Conservation (phyloP, 225 moss, liverwort and hornwort species). For the Bryoerythrophyllum caledonicum region DNA sequence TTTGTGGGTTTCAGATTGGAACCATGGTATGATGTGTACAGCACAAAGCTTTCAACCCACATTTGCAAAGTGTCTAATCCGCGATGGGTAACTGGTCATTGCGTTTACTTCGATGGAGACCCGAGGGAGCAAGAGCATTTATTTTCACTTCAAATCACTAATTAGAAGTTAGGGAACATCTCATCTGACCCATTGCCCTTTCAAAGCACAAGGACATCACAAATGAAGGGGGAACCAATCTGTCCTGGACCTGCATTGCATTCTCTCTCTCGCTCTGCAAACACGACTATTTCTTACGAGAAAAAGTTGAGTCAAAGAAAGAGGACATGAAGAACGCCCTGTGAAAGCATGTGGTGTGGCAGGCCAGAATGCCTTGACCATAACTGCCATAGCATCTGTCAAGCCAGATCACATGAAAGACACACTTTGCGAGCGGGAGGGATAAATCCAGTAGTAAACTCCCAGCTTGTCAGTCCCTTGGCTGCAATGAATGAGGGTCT, state of each 20-base stretch:
- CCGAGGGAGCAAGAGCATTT: background rate
- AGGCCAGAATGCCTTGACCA: slow-evolving; percentile 23
- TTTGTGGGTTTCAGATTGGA: background rate
- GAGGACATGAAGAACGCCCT: slow-evolving; percentile 7
- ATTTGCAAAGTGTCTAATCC: too few relatives aligned
- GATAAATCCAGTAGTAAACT: background rate
- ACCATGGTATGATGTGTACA: slow-evolving; percentile 17
- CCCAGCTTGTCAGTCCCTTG: slow-evolving; percentile 12
- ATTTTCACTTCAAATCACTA: background rate
- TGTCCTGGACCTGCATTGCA: background rate
- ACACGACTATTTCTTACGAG: slow-evolving; percentile 3
- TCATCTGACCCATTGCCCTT: background rate
- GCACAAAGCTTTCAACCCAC: background rate
- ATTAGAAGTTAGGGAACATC: background rate
- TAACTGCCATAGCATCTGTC: slow-evolving; percentile 31
- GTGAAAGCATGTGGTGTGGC: slow-evolving; percentile 15
- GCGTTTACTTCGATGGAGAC: background rate
- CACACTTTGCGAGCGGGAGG: too few relatives aligned
- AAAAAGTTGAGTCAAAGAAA: background rate
- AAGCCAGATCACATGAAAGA: slow-evolving; percentile 12
- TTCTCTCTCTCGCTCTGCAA: background rate
- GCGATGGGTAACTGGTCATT: background rate
- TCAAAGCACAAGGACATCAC: background rate
- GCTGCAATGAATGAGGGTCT: slow-evolving; percentile 18
- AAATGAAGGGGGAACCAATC: background rate